Conservation (phyloP, 2,329 filamentous ascomycete species). For the Neofusicoccum sp. region DNA sequence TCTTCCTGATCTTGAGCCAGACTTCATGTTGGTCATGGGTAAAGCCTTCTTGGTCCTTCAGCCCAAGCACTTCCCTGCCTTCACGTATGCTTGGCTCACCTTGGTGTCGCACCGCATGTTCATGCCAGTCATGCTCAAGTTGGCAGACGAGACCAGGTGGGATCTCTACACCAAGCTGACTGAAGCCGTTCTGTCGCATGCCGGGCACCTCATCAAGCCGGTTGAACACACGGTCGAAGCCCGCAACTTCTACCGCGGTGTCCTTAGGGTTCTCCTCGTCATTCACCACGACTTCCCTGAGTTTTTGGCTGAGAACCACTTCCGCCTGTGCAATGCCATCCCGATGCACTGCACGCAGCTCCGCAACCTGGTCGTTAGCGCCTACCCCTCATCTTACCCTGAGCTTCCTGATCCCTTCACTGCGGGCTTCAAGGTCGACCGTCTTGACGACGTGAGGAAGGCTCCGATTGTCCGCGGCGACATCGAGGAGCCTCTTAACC, state of each 20-base stretch:
- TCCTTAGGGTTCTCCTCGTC: constrained; percentile 77
- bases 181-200: constrained; percentile 67
- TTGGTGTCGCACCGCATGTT: constrained; percentile 84
- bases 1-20: constrained; percentile 56
- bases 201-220: constrained; percentile 77
- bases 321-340: constrained; percentile 75
- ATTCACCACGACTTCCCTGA: constrained; percentile 94
- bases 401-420: constrained; percentile 74
- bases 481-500: constrained; percentile 50
- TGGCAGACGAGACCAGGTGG: constrained; percentile 72
- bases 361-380: constrained; percentile 82
- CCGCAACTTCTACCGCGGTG: constrained; percentile 81
- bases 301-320: constrained; percentile 84
- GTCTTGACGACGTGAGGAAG: constrained; percentile 70
- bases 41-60: constrained; percentile 70
- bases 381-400: constrained; percentile 66
- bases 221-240: constrained; percentile 66
- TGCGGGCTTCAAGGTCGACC: constrained; percentile 71
- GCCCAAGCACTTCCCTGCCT: constrained; percentile 74
- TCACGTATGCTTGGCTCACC: constrained; percentile 80
- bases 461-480: constrained; percentile 66
- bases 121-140: constrained; percentile 71
- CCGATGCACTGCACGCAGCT: constrained; percentile 83
- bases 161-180: constrained; percentile 70
- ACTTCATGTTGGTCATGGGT: constrained; percentile 71